These are phyloP conservation scores for Letharia columbiana DNA, from an alignment of 495 filamentous ascomycete genomes.

Conservation along the genomic window DNA sequence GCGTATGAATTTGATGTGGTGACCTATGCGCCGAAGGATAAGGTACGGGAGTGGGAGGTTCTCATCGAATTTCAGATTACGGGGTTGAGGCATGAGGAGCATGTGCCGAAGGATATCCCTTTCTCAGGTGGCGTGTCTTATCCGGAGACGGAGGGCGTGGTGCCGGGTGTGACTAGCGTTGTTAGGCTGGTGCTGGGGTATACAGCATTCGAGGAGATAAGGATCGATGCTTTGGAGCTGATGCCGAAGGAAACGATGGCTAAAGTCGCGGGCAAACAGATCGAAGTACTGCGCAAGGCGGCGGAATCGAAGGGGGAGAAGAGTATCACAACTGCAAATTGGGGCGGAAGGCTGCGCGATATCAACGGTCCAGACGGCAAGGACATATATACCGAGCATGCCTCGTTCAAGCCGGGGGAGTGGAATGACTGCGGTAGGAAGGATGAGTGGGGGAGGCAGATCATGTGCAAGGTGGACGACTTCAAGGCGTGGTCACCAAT, in stretches of 20 bases:
- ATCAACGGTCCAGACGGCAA: background rate
- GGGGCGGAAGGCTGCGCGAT: background rate
- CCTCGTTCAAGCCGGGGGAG: background rate
- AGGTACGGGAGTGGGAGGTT: background rate
- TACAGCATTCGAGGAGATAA: background rate
- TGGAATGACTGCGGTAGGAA: conserved; percentile 3
- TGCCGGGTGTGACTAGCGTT: background rate
- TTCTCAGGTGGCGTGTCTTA: background rate
- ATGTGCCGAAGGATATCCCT: background rate
- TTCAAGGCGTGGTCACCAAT: background rate
- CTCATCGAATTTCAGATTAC: background rate
- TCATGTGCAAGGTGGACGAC: conserved; percentile 1
- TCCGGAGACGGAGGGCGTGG: background rate
- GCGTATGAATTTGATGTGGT: background rate
- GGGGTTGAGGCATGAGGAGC: background rate
- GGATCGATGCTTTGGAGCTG: background rate
- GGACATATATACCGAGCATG: background rate
- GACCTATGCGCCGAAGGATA: background rate
- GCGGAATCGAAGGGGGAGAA: background rate
- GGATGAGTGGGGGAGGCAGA: background rate
- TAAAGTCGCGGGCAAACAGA: background rate
- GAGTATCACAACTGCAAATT: background rate
- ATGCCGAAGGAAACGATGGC: background rate
- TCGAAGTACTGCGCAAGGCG: background rate
- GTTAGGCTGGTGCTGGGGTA: background rate